A percentile compares a stretch with the other conserved stretches of the same genome.
These are phyloP conservation scores for Apophysomyces sp. DNA, from an alignment of 371 early-diverging fungal genomes.

Conservation along the genomic window DNA sequence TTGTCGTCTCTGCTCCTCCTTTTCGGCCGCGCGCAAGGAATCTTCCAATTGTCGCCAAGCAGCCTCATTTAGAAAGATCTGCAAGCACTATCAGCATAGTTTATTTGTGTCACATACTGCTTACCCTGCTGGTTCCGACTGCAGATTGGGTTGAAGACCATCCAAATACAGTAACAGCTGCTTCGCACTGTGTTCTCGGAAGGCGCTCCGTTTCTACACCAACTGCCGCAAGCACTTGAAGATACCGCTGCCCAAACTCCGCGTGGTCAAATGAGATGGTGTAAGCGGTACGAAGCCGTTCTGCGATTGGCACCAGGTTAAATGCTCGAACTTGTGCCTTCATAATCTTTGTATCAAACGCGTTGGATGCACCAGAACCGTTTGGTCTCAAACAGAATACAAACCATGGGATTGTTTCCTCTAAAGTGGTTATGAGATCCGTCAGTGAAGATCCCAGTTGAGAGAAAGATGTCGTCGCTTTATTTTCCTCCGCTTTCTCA, in stretches of 20 bases:
- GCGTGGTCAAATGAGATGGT: slow-evolving; percentile 51
- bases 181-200: slow-evolving; percentile 47
- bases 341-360: slow-evolving; percentile 55
- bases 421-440: slow-evolving; percentile 74
- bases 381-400: slow-evolving; percentile 75
- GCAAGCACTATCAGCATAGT: background rate
- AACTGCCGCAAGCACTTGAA: slow-evolving; percentile 31
- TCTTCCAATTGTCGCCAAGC: slow-evolving; percentile 71
- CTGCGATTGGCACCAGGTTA: slow-evolving; percentile 50
- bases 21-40: slow-evolving; percentile 36
- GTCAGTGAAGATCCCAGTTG: slow-evolving; percentile 71
- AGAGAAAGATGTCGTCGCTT: slow-evolving; percentile 11
- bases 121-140: slow-evolving; percentile 61
- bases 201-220: slow-evolving; percentile 34
- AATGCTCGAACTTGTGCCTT: slow-evolving; percentile 53
- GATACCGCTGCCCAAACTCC: slow-evolving; percentile 66
- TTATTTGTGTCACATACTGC: background rate
- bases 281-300: slow-evolving; percentile 46
- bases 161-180: slow-evolving; percentile 49
- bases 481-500: slow-evolving; percentile 42
- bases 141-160: slow-evolving; percentile 66
- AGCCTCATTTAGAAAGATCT: slow-evolving; percentile 68
- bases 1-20: slow-evolving; percentile 28
- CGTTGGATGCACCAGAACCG: slow-evolving; percentile 49
- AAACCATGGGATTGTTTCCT: slow-evolving; percentile 81